Evolutionary conservation across 306 rosid species (phyloP), one percentile per base, ranked within the genome.

Genomic region (Trifolium pratense): DNA sequence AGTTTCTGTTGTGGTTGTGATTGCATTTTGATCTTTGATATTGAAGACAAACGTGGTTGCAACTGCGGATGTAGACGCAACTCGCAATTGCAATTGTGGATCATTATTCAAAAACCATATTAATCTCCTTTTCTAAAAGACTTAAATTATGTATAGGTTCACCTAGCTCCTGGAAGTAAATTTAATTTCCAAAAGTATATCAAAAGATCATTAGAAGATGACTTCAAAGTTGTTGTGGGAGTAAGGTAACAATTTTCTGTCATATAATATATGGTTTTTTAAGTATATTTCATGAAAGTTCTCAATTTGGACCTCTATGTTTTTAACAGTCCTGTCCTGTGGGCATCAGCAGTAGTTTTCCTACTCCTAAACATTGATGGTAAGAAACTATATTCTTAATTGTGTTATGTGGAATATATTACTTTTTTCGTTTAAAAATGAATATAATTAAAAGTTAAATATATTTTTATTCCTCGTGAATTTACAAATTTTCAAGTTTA

Each of bases 121-220:
- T 49, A 64, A 46, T 12, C 18, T 61, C 51, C 16, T 32, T 42
- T 23, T 29, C 49, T 80, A 51, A n/a, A n/a, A 84, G 68, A 58
- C 5, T 76, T 7, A 14, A 78, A 45, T 2, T 52, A 40, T 85
- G 20, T 78, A 70, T 68, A 93, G 98, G 94, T 72, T 17, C 98
- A 94, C 64, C 63, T 94, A 42, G 88, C 91, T 75, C 90, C 97
- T 40, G 95, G 96, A 81, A 91, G 84, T 81, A 88, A 88, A 86
- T 94, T 94, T 80, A 86, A 94, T 85, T 94, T 94, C 78, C 97
- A 88, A 83, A 89, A 89, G 78, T 91, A 94, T 64, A 89, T 94
- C 70, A 91, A 91, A 82, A 87, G 97, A 89, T 89, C 98, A 0
- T 81, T 94, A 77, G 97, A 94, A 79, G 98, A 94, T 75, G 98